A percentile compares a stretch with the other conserved stretches of the same genome.
These are phyloP conservation scores for Aspergillus sp. DNA, from an alignment of 2,329 filamentous ascomycete genomes.

Conservation along the genomic window DNA sequence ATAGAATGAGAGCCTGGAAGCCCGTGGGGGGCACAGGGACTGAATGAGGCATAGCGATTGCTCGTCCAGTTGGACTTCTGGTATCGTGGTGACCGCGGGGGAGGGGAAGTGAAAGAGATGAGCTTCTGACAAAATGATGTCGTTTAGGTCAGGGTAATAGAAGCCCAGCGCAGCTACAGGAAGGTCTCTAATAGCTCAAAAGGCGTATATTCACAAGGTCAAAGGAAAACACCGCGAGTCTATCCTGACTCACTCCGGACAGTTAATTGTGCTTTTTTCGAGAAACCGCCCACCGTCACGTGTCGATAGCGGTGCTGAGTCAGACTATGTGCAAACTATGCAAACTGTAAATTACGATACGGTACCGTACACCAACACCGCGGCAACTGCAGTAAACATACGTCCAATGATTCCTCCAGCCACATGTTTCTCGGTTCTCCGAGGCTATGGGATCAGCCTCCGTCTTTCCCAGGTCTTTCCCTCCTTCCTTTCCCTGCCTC, in stretches of 20 bases:
- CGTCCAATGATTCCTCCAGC: conserved; percentile 22
- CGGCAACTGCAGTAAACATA: conserved; percentile 17
- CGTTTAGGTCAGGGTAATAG: not conserved
- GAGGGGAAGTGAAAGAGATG: not conserved
- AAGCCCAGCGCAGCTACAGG: not conserved
- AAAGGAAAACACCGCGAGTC: not conserved
- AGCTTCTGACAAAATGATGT: not conserved
- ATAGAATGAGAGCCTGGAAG: conserved; percentile 44
- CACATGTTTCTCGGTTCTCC: conserved; percentile 34
- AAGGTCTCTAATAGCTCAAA: not conserved
- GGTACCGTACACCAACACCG: conserved; percentile 1
- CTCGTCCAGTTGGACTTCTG: not conserved
- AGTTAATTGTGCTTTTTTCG: not conserved
- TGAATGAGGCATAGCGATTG: conserved; percentile 22
- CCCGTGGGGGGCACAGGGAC: conserved; percentile 51
- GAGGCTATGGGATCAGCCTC: conserved; percentile 23
- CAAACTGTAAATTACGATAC: conserved; percentile 17
- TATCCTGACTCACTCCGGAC: not conserved
- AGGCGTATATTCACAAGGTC: not conserved
- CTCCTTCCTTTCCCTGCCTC: conserved; percentile 12
- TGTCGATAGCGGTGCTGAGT: conserved; percentile 8
- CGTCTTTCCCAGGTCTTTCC: conserved; percentile 14
- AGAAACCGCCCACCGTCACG: conserved; percentile 4
- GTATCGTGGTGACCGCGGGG: not conserved
- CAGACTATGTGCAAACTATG: conserved; percentile 20